Evolutionary conservation across 176 grass and related monocot species (phyloP), one percentile per base, ranked within the genome.

Genomic region (Carex myosuroides): DNA sequence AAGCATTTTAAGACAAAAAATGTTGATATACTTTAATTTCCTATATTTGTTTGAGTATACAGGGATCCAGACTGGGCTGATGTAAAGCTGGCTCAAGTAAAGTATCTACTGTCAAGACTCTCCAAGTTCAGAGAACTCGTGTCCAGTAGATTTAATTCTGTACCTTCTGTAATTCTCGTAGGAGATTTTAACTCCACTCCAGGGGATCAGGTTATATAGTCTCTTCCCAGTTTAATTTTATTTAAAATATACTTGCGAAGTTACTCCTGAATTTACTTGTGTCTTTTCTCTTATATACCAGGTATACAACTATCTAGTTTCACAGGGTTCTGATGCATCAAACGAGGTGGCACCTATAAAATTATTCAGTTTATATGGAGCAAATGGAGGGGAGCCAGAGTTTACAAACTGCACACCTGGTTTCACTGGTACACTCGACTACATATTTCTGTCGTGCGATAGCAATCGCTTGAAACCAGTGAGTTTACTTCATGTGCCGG

Each of bases 141-240:
- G 57, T 90, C 89, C 16, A 87, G 84, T 87, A 93, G 89, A 90
- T 95, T 79, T 81, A 85, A 73, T 63, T 93, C 88, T 59, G 83
- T 74, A 46, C 91, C 92, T 90, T 93, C 91, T 30, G 95, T 98
- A 53, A 89, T 98, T 72, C 85, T 90, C 80, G 88, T 91, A 79
- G 95, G 95, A 79, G 92, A 98, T 85, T 95, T 98, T 79, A 95
- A 98, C 87, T 98, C 95, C 5, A 98, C 86, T 42, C 95, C 92
- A 2, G 88, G 91, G 79, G 95, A 98, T 70, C 86, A 88, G 95
- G 95, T 93, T 82, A 29, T 30, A 1, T 76, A 29, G 21, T 55
- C 75, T 17, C 52, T 80, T 57, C 10, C n/a, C 57, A 66, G 26
- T 76, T 83, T 63, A 48, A 18, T 7, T 39, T 30, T 53, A 81